phyloP scores from a whole-genome alignment of 768 basidiomycete species.

The Gyrodon lividus region DNA sequence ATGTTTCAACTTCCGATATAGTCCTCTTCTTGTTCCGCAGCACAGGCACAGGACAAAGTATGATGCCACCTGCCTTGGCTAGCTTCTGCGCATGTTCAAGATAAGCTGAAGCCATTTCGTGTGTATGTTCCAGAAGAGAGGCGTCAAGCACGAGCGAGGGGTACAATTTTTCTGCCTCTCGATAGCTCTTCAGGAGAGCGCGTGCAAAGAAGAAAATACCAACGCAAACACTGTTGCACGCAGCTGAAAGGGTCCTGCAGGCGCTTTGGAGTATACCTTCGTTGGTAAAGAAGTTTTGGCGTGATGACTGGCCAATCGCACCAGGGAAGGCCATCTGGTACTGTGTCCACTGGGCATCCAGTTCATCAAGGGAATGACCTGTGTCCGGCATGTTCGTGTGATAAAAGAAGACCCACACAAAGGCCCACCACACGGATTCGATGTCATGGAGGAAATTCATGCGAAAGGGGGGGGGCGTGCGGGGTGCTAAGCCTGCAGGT shows the following conservation, averaged over 20 bases:
- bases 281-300: not conserved
- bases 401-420: slow-evolving; percentile 6
- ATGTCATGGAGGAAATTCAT: slow-evolving; percentile 18
- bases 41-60: too few relatives aligned
- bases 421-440: slow-evolving; percentile 12
- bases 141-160: not conserved
- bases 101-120: not conserved
- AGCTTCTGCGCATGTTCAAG: too few relatives aligned
- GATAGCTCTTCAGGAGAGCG: not conserved
- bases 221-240: not conserved
- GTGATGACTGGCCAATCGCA: not conserved
- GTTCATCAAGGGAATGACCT: not conserved
- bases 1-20: too few relatives aligned
- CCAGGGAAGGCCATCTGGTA: slow-evolving; percentile 1
- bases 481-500: not conserved
- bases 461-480: slow-evolving; percentile 1
- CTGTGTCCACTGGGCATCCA: not conserved
- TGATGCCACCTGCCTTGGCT: too few relatives aligned
- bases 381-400: not conserved
- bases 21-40: too few relatives aligned
- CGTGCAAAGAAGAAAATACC: not conserved
- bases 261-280: not conserved
- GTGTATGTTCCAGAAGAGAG: not conserved
- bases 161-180: not conserved
- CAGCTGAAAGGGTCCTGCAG: not conserved